These are phyloP conservation scores for Boletus rex-veris DNA, from an alignment of 768 basidiomycete genomes.

Conservation along the genomic window DNA sequence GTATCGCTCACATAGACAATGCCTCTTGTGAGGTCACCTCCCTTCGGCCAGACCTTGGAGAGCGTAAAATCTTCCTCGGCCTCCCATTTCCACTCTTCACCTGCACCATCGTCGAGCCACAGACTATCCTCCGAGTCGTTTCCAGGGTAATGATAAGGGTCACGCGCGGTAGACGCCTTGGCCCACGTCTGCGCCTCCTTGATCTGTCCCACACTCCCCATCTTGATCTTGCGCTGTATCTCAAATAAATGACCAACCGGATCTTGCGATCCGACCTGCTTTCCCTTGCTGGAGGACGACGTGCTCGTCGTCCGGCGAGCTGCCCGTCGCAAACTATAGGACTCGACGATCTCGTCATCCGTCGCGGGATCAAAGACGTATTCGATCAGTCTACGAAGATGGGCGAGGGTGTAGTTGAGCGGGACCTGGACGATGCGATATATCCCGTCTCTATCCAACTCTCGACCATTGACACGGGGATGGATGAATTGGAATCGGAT, in stretches of 20 bases:
- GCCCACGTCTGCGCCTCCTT: conserved; percentile 45
- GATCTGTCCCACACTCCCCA: conserved; percentile 53
- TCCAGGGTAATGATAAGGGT: conserved; percentile 44
- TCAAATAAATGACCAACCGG: conserved; percentile 55
- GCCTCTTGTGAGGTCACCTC: conserved; percentile 40
- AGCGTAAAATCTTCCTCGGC: conserved; percentile 66
- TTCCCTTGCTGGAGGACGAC: conserved; percentile 18
- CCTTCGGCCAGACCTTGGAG: conserved; percentile 53
- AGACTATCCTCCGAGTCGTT: conserved; percentile 37
- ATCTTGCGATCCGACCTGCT: conserved; percentile 10
- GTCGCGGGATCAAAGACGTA: conserved; percentile 48
- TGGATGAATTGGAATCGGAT: conserved; percentile 61
- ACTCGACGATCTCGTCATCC: conserved; percentile 22
- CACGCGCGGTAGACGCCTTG: conserved; percentile 50
- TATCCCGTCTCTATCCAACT: conserved; percentile 44
- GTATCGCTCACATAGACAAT: conserved; percentile 57
- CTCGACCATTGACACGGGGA: conserved; percentile 21
- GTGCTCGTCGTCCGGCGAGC: conserved; percentile 26
- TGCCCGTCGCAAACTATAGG: conserved; percentile 15
- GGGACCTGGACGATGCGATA: conserved; percentile 69
- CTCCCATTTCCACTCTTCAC: conserved; percentile 61
- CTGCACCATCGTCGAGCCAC: conserved; percentile 33
- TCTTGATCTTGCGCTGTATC: conserved; percentile 45
- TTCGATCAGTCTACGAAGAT: conserved; percentile 57
- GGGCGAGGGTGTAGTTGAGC: conserved; percentile 63